Evolutionary conservation across 1,284 basidiomycete genomes (phyloP).

Genomic region (Cutaneotrichosporon cyanovorans): DNA sequence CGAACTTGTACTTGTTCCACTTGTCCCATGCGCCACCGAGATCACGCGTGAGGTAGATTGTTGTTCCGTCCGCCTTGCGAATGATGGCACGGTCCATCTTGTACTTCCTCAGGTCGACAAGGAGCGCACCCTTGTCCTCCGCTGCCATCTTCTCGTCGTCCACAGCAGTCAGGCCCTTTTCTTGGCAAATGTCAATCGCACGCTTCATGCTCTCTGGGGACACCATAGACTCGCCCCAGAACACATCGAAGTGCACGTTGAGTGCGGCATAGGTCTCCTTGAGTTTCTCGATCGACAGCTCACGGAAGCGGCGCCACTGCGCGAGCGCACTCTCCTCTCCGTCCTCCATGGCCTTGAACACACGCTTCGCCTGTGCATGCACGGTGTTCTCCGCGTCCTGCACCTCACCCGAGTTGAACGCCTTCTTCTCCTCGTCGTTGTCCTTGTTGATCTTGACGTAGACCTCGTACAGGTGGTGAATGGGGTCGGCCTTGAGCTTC

Average conservation of each 20-base stretch:
- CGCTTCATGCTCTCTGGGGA: conserved; percentile 67
- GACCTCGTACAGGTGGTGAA: conserved; percentile 87
- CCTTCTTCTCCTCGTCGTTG: conserved; percentile 51
- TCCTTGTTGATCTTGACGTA: conserved; percentile 93
- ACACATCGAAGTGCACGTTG: conserved; percentile 89
- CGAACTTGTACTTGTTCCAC: conserved; percentile 84
- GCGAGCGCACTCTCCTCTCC: conserved; percentile 71
- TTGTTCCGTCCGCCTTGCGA: conserved; percentile 89
- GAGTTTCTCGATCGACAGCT: conserved; percentile 86
- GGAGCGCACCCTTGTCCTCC: conserved; percentile 58
- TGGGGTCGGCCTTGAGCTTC: conserved; percentile 76
- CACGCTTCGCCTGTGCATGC: conserved; percentile 74
- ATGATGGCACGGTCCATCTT: conserved; percentile 88
- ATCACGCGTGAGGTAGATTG: conserved; percentile 97
- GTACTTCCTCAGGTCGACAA: conserved; percentile 77
- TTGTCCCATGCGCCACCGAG: conserved; percentile 91
- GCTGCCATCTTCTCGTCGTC: conserved; percentile 47
- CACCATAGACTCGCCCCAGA: conserved; percentile 89
- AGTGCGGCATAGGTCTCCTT: conserved; percentile 80
- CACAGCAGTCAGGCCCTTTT: conserved; percentile 52
- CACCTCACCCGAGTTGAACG: conserved; percentile 41
- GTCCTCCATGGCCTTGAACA: conserved; percentile 97
- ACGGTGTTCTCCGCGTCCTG: conserved; percentile 45
- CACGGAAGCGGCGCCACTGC: conserved; percentile 90
- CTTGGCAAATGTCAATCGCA: conserved; percentile 52